Evolutionary conservation across 495 filamentous ascomycete species (phyloP), one percentile per base, ranked within the genome.

Genomic region (Daldinia bambusicola): DNA sequence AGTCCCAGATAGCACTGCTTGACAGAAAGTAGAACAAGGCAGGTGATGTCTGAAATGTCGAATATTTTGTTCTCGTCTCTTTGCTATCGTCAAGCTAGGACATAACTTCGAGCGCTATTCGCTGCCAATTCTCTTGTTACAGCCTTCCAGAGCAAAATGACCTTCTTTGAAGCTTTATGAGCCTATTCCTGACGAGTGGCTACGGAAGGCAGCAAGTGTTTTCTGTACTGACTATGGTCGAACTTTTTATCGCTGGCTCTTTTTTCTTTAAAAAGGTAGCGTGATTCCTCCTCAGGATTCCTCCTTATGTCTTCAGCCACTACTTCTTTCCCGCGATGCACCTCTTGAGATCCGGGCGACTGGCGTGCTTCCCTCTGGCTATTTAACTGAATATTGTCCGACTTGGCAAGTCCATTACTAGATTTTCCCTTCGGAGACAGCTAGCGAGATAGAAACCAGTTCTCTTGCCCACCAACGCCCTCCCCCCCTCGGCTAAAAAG

Each of bases 11-110:
- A 70, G 61, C 72, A 77, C 68, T 63, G 70, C 75, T 76, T 68
- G 66, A 65, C 50, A 68, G 66, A 66, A 68, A 60, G 34, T 75
- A 69, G 70, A 53, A 72, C 61, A 77, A 74, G 55, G 61, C 66
- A 74, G 74, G 69, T 65, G 73, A 74, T 74, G 70, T 74, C 75
- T 75, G 73, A 74, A 72, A 68, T 77, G 75, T 77, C 75, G 75
- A 77, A 74, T 83, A 48, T 22, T 75, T 76, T 80, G 77, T 80
- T 80, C 81, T 84, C 80, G 78, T 80, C 80, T 81, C 80, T 83
- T 84, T 86, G 84, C 85, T 88, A 88, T 85, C 84, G 84, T 84
- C 77, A 85, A 85, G 85, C 85, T 88, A 88, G 83, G 80, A 72
- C 71, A 76, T 74, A 34, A 71, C 72, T 69, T 78, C 73, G 68